Evolutionary conservation across 257 asterid species (phyloP).

Genomic region (Gentiana dahurica): DNA sequence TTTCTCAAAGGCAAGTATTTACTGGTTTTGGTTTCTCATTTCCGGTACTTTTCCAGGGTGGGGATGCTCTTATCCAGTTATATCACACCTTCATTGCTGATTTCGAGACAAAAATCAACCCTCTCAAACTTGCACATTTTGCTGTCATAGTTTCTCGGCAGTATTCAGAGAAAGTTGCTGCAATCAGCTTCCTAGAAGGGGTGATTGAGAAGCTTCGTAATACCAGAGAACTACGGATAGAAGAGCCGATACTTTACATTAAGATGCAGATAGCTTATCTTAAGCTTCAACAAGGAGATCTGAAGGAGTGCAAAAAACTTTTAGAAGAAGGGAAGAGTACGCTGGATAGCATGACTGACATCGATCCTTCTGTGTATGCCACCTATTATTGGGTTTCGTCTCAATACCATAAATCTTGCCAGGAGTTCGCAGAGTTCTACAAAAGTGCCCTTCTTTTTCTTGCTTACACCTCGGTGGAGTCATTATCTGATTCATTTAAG

Average conservation of each 20-base stretch:
- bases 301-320: constrained; percentile 79
- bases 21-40: too few relatives aligned
- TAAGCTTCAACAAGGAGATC: constrained; percentile 84
- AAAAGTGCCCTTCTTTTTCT: constrained; percentile 86
- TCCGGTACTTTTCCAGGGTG: constrained; percentile 40
- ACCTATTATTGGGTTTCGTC: constrained; percentile 92
- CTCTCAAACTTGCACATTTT: constrained; percentile 95
- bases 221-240: constrained; percentile 70
- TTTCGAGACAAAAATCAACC: constrained; percentile 95
- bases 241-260: constrained; percentile 80
- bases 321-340: constrained; percentile 86
- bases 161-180: constrained; percentile 80
- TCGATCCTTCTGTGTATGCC: constrained; percentile 96
- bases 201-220: constrained; percentile 79
- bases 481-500: constrained; percentile 80
- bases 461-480: constrained; percentile 89
- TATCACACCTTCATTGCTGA: constrained; percentile 88
- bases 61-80: constrained; percentile 84
- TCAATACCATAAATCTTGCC: constrained; percentile 66
- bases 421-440: constrained; percentile 94
- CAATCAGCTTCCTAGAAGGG: constrained; percentile 72
- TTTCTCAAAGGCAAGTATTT: too few relatives aligned
- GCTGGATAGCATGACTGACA: constrained; percentile 92
- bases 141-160: constrained; percentile 81
- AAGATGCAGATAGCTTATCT: constrained; percentile 77